Evolutionary conservation across 306 rosid genomes (phyloP).

Genomic region (Cicer cuneatum): DNA sequence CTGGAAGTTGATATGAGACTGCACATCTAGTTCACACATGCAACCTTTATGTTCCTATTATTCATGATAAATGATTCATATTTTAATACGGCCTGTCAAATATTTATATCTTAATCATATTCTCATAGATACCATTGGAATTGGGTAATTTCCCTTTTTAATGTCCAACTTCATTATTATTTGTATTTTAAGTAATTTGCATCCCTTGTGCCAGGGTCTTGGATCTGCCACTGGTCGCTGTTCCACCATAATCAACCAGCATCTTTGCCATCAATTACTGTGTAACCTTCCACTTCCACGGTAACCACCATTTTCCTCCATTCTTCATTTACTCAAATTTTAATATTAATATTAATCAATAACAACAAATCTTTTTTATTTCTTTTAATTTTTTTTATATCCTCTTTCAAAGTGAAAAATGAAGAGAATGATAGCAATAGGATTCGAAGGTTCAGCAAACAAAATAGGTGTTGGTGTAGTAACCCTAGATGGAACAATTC

Average conservation of each 20-base stretch:
- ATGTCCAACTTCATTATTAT: no score
- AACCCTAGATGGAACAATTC: conserved; percentile 77
- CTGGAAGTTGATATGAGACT: no score
- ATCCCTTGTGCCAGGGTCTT: no score
- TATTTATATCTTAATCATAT: no score
- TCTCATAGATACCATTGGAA: no score
- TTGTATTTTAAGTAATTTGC: no score
- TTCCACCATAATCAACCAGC: not conserved
- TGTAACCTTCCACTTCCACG: not conserved
- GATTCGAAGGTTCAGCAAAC: conserved; percentile 96
- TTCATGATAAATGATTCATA: no score
- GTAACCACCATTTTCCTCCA: not conserved
- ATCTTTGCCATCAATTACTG: not conserved
- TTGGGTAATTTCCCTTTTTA: no score
- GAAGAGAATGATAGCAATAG: conserved; percentile 82
- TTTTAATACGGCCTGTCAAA: no score
- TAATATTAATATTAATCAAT: no score
- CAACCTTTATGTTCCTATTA: no score
- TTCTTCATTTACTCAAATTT: not conserved
- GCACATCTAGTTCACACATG: no score
- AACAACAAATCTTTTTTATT: not conserved
- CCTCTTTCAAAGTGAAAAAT: conserved; percentile 40
- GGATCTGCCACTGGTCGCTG: not conserved
- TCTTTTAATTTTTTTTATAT: not conserved
- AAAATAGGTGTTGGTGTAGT: conserved; percentile 89